Evolutionary conservation across 2,329 filamentous ascomycete genomes (phyloP).

Genomic region (Penicillium corylophilum): DNA sequence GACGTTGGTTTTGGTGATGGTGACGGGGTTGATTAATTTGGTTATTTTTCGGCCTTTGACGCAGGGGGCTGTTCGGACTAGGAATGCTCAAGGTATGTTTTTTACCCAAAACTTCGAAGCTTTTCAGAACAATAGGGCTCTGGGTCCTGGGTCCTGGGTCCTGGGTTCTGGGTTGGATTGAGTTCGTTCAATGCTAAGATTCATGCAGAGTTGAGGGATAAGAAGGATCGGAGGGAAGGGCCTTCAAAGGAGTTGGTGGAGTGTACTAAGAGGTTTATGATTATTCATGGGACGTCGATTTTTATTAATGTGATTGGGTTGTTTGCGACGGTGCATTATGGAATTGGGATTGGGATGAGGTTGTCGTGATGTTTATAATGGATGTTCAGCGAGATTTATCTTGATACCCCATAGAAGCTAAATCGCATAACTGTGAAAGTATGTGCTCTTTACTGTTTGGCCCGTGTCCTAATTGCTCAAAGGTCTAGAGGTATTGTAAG

Average conservation of each 20-base stretch:
- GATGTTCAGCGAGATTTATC: background rate
- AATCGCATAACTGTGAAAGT: background rate
- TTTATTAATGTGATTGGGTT: background rate
- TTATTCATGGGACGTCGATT: background rate
- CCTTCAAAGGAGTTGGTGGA: background rate
- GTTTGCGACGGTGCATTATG: background rate
- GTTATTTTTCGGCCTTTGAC: background rate
- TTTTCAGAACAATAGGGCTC: no score
- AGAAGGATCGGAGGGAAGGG: background rate
- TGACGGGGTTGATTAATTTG: background rate
- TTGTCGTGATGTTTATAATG: background rate
- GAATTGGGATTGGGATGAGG: background rate
- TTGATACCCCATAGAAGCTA: background rate
- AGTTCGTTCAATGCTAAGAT: no score
- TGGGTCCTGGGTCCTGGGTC: no score
- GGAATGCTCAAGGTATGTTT: background rate
- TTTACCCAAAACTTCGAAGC: no score
- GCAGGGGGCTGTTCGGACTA: background rate
- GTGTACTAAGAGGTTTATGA: background rate
- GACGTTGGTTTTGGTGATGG: background rate
- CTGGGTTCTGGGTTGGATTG: no score
- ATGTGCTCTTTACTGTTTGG: no score
- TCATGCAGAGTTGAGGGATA: background rate
- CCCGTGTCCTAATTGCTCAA: no score
- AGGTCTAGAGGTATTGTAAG: no score